These are phyloP conservation scores for Chaetomium tenue DNA, from an alignment of 495 filamentous ascomycete species.

Conservation along the genomic window DNA sequence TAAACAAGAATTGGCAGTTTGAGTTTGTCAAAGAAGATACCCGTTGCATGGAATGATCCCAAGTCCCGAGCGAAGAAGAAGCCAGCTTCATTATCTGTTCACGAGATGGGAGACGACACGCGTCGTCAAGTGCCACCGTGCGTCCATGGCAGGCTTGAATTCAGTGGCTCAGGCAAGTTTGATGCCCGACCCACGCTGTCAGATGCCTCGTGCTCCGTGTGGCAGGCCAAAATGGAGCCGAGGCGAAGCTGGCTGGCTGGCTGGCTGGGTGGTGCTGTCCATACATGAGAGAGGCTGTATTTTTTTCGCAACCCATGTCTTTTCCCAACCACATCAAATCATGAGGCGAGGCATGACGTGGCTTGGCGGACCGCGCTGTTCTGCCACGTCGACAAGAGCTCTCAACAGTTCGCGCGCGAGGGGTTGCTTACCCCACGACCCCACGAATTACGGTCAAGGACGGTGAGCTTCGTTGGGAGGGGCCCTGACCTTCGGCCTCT, in stretches of 20 bases:
- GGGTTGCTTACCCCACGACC: not conserved
- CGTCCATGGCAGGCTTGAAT: not conserved
- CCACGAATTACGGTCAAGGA: not conserved
- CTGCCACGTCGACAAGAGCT: slow-evolving; percentile 18
- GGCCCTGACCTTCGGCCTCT: not conserved
- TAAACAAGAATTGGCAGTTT: not conserved
- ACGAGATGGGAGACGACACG: not conserved
- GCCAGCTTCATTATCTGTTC: not conserved
- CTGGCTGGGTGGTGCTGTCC: not conserved
- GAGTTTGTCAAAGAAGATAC: not conserved
- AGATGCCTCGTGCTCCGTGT: not conserved
- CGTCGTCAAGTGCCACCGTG: slow-evolving; percentile 5
- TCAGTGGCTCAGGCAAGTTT: not conserved
- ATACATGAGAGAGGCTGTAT: not conserved
- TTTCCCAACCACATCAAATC: slow-evolving; percentile 9
- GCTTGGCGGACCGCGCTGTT: slow-evolving; percentile 3
- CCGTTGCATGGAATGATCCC: not conserved
- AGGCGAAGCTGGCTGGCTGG: not conserved
- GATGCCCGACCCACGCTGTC: slow-evolving; percentile 9
- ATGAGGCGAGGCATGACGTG: slow-evolving; percentile 16
- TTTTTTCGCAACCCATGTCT: not conserved
- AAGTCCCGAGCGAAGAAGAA: not conserved
- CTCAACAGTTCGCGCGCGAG: not conserved
- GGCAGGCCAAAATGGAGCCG: slow-evolving; percentile 11
- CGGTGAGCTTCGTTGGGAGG: not conserved